Conservation (phyloP, 805 yeast species). For the Spathaspora arborariae region DNA sequence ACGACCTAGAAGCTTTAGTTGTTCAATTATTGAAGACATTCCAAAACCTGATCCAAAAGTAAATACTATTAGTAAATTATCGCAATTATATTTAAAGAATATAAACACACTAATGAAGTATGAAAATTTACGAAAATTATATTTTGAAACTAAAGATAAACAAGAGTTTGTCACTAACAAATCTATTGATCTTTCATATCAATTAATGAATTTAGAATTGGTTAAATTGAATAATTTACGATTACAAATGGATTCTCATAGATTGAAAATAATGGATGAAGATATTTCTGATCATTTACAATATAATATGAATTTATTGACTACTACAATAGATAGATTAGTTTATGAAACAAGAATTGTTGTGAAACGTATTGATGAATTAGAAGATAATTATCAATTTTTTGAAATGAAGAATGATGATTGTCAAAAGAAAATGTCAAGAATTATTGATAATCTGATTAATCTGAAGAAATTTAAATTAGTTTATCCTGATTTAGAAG, state of each 20-base stretch:
- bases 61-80: conserved; percentile 15
- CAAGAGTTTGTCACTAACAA: conserved; percentile 9
- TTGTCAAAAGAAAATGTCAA: conserved; percentile 20
- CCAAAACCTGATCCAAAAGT: conserved; percentile 4
- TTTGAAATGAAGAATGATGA: conserved; percentile 27
- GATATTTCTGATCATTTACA: conserved; percentile 27
- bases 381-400: conserved; percentile 29
- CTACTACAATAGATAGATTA: conserved; percentile 34
- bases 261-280: conserved; percentile 23
- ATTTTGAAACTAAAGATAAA: conserved; percentile 6
- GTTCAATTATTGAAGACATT: conserved; percentile 18
- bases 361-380: conserved; percentile 35
- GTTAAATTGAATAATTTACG: conserved; percentile 24
- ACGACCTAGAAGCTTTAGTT: conserved; percentile 19
- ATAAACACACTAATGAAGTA: conserved; percentile 17
- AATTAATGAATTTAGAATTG: conserved; percentile 28
- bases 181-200: conserved; percentile 16
- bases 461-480: conserved; percentile 27
- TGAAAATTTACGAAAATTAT: conserved; percentile 15
- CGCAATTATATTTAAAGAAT: conserved; percentile 14
- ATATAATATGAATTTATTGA: conserved; percentile 25
- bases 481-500: conserved; percentile 26
- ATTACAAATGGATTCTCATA: conserved; percentile 21
- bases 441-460: conserved; percentile 22
- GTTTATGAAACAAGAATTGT: conserved; percentile 40